These are phyloP conservation scores for Emericellopsis terricola DNA, from an alignment of 495 filamentous ascomycete species.

Conservation along the genomic window DNA sequence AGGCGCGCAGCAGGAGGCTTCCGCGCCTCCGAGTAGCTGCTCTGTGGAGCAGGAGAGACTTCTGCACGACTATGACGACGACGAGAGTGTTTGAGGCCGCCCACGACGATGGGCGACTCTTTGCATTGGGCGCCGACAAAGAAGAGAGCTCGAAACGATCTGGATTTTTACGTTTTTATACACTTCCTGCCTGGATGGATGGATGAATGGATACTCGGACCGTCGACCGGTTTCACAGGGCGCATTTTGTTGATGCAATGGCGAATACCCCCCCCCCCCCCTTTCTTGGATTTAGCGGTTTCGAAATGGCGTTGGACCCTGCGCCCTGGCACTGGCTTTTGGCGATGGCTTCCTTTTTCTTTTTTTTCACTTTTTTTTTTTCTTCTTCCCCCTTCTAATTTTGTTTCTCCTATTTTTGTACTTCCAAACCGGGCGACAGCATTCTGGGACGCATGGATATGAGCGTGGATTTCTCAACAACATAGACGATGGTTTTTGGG, in stretches of 20 bases:
- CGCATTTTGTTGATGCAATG: too few relatives aligned
- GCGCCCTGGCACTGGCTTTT: not conserved
- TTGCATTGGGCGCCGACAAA: not conserved
- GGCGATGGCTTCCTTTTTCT: not conserved
- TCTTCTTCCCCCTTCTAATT: not conserved
- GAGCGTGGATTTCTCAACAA: too few relatives aligned
- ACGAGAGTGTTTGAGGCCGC: not conserved
- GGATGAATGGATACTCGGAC: too few relatives aligned
- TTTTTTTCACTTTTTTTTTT: not conserved
- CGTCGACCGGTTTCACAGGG: too few relatives aligned
- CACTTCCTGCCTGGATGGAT: not conserved
- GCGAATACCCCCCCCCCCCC: not conserved
- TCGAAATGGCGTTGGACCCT: not conserved
- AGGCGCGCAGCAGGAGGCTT: conserved; percentile 15
- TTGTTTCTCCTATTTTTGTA: too few relatives aligned
- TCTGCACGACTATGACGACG: conserved; percentile 1
- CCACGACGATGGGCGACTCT: not conserved
- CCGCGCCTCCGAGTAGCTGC: conserved; percentile 16
- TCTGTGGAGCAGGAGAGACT: not conserved
- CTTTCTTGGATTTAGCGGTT: not conserved
- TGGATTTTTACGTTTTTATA: not conserved
- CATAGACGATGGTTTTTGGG: too few relatives aligned
- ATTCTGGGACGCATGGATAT: too few relatives aligned
- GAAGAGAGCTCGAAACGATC: not conserved
- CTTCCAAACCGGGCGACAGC: too few relatives aligned